Conservation (phyloP, 345 rosid genomes). For the Lepidium sativum region DNA sequence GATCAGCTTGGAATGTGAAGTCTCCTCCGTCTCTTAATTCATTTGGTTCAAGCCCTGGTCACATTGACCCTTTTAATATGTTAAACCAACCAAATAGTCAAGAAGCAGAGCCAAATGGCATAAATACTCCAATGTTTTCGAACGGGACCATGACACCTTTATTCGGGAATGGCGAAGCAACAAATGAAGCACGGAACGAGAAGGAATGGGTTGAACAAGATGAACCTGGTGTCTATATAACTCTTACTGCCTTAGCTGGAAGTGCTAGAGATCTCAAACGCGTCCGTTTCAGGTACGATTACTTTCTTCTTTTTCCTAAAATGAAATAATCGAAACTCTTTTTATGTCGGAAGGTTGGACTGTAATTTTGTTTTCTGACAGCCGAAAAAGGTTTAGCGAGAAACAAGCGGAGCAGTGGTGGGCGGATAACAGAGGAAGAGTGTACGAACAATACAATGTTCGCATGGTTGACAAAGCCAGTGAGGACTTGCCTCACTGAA, state of each 20-base stretch:
- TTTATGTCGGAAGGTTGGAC: neutral
- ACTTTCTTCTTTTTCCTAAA: neutral
- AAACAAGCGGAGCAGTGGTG: constrained; percentile 98
- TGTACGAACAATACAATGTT: constrained; percentile 81
- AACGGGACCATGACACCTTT: constrained; percentile 43
- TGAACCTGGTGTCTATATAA: constrained; percentile 93
- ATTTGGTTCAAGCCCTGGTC: constrained; percentile 52
- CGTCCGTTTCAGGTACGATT: constrained; percentile 90
- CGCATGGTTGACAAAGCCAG: constrained; percentile 67
- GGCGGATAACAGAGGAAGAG: constrained; percentile 91
- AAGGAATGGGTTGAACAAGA: constrained; percentile 97
- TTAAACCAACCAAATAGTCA: constrained; percentile 39
- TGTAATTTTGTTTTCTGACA: constrained; percentile 30
- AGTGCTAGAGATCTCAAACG: constrained; percentile 93
- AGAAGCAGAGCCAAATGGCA: constrained; percentile 41
- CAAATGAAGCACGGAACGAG: constrained; percentile 52
- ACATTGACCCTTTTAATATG: constrained; percentile 35
- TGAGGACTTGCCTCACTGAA: constrained; percentile 62
- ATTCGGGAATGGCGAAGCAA: constrained; percentile 45
- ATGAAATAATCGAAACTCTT: neutral
- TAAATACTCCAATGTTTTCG: constrained; percentile 38
- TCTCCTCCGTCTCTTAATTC: constrained; percentile 48
- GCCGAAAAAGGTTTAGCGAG: constrained; percentile 94
- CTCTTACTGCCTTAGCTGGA: constrained; percentile 78
- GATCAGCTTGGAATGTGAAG: constrained; percentile 41